A percentile compares a stretch with the other conserved stretches of the same genome.
Conservation (phyloP, 2,329 filamentous ascomycete genomes). For the Sporothrix humicola region DNA sequence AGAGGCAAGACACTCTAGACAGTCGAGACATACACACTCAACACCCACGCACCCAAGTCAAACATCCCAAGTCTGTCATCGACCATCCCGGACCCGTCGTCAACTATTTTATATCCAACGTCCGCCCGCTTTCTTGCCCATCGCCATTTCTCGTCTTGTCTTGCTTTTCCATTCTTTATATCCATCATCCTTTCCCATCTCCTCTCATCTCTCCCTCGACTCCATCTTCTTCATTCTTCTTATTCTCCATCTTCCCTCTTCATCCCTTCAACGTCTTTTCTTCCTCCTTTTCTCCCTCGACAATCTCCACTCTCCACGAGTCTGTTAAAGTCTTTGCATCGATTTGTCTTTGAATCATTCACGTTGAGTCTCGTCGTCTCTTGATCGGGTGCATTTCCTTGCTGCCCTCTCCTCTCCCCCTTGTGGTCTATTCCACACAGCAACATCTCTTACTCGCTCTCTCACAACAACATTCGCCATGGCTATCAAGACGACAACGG, state of each 20-base stretch:
- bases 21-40: slow-evolving; percentile 2
- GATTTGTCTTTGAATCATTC: not conserved
- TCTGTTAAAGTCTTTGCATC: slow-evolving; percentile 17
- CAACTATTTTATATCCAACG: slow-evolving; percentile 34
- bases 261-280: slow-evolving; percentile 24
- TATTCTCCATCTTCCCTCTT: slow-evolving; percentile 25
- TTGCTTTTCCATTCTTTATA: slow-evolving; percentile 29
- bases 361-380: not conserved
- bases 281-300: slow-evolving; percentile 15
- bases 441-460: not conserved
- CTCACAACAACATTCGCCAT: slow-evolving; percentile 23
- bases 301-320: not conserved
- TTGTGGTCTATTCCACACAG: not conserved
- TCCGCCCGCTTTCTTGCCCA: slow-evolving; percentile 30
- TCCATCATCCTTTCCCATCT: not conserved
- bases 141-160: slow-evolving; percentile 31
- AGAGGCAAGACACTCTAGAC: slow-evolving; percentile 1
- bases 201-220: not conserved
- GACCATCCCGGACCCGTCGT: slow-evolving; percentile 1
- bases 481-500: slow-evolving; percentile 32
- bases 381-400: not conserved
- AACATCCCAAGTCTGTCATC: slow-evolving; percentile 14
- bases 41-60: not conserved
- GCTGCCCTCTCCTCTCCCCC: not conserved
- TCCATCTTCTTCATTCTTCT: slow-evolving; percentile 5